Base-by-base conservation (phyloP, 2,329 filamentous ascomycete genomes). In the Alternaria sp. region DNA sequence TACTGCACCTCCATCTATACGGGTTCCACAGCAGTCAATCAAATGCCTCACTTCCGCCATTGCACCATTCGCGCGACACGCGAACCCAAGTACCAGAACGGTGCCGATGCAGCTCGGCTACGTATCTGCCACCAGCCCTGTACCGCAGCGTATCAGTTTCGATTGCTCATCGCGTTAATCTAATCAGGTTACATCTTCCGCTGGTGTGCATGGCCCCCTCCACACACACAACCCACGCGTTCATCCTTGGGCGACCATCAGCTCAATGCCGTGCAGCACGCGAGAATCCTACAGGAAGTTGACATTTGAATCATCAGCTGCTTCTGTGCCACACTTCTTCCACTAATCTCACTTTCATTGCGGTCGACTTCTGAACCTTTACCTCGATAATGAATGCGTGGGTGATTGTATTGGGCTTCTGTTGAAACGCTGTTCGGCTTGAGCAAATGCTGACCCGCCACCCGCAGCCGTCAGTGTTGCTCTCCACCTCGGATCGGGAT, bases 171-270 rank as follows among this genome's bases (percentile, higher is more conserved):
- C 63, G 54, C 58, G 61, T 68, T 70, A 67, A 68, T 71, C 69
- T 70, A 69, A 67, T 66, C 59, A 63, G 68, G 72, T 73, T 75
- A 72, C 72, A 71, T 69, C 64, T 72, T 69, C 69, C 67, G 66
- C 67, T 64, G 32, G 63, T 67, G 43, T 71, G 65, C 66, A 69
- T 64, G 43, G 36, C 43, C 64, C 68, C 62, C 63, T 63, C 57
- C 26, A 41, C 30, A 53, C 63, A 20, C 39, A 36, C 39, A 42
- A 42, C 51, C 57, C 58, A 52, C 58, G 54, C 47, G 47, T 52
- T 42, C 58, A 36, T 36, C 32, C 32, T 36, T 36, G 12, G 32
- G 32, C 14, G 14, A 16, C 32, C 32, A 36, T 16, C 20, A 34
- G 47, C 42, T 22, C 34, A 20, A 20, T 39, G 41, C 51, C n/a